Conservation (phyloP, 306 rosid species). For the Acacia melanoxylon region DNA sequence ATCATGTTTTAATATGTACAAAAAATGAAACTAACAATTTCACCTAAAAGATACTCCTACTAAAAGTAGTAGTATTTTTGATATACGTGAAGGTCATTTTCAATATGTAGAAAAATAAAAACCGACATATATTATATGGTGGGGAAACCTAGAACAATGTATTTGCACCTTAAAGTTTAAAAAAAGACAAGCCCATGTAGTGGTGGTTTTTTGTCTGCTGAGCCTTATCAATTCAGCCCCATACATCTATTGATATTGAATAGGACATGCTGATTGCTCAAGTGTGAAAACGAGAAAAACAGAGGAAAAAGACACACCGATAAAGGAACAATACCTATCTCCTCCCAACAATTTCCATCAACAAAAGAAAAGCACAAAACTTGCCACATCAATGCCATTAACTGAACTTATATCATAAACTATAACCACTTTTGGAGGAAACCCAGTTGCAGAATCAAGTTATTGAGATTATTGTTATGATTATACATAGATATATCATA, state of each 20-base stretch:
- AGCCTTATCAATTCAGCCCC: conserved; percentile 10
- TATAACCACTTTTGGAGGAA: neutral
- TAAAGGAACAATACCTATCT: neutral
- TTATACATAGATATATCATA: too few species aligned
- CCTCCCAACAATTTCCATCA: conserved; percentile 2
- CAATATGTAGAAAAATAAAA: neutral
- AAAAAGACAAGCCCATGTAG: neutral
- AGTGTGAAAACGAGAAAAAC: neutral
- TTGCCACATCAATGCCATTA: neutral
- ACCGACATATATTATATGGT: too few species aligned
- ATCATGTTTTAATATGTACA: too few species aligned
- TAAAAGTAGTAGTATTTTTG: neutral
- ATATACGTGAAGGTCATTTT: neutral
- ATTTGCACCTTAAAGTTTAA: neutral
- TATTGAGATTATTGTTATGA: too few species aligned
- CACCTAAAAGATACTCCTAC: neutral
- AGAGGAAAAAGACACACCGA: neutral
- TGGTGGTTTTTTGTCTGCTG: neutral
- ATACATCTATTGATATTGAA: neutral
- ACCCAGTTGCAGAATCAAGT: neutral
- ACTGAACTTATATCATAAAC: neutral
- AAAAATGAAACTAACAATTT: neutral
- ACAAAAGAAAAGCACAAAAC: neutral
- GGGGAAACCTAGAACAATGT: neutral
- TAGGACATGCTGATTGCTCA: neutral